These are phyloP conservation scores for Paramecium sexaurelia DNA, from an alignment of 73 alveolate genomes.

Conservation along the genomic window DNA sequence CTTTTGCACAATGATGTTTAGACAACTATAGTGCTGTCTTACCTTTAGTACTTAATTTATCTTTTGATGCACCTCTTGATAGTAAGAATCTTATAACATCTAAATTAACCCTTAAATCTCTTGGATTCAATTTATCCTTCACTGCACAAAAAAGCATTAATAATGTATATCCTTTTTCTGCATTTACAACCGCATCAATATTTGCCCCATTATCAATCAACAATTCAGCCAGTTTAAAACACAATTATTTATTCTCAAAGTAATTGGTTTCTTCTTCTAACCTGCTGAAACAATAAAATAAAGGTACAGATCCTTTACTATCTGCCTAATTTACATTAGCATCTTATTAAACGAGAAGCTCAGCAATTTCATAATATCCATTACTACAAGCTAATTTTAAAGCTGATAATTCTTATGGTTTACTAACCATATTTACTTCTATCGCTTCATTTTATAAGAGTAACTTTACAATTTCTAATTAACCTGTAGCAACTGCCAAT, in stretches of 20 bases:
- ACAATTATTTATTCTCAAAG: slow-evolving; percentile 60
- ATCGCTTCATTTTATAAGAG: slow-evolving; percentile 38
- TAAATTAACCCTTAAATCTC: slow-evolving; percentile 66
- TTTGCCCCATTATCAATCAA: slow-evolving; percentile 66
- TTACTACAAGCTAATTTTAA: slow-evolving; percentile 61
- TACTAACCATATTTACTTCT: slow-evolving; percentile 51
- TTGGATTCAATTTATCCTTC: slow-evolving; percentile 63
- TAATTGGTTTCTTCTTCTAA: slow-evolving; percentile 66
- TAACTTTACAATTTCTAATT: slow-evolving; percentile 50
- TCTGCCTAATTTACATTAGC: slow-evolving; percentile 48
- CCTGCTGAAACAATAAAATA: slow-evolving; percentile 61
- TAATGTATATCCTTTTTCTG: slow-evolving; percentile 66
- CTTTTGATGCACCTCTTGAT: slow-evolving; percentile 60
- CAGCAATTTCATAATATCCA: slow-evolving; percentile 68
- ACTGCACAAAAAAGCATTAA: slow-evolving; percentile 65
- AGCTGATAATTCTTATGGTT: slow-evolving; percentile 55
- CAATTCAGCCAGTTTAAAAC: slow-evolving; percentile 65
- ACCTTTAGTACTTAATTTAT: slow-evolving; percentile 38
- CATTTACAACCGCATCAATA: slow-evolving; percentile 65
- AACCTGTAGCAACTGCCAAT: slow-evolving; percentile 57
- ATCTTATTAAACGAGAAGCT: slow-evolving; percentile 55
- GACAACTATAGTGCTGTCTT: slow-evolving; percentile 5
- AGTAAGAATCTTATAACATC: slow-evolving; percentile 50
- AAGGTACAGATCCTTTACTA: slow-evolving; percentile 60
- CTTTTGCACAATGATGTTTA: slow-evolving; percentile 53